These are phyloP conservation scores for Roridomyces roridus DNA, from an alignment of 768 basidiomycete genomes.

Conservation along the genomic window DNA sequence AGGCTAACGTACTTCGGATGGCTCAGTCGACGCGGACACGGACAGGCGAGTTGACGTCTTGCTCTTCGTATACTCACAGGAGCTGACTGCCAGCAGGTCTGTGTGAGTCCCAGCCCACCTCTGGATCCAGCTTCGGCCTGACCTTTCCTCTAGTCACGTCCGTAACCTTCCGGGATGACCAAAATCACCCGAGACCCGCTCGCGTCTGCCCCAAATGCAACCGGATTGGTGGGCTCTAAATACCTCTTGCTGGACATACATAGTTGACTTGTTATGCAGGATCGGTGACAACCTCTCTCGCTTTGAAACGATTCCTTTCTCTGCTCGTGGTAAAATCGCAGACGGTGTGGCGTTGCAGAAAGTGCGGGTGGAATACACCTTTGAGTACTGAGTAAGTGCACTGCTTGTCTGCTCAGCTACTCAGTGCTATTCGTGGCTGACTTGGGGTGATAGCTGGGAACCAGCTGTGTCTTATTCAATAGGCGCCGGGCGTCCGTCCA, in stretches of 20 bases:
- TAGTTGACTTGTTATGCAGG: not conserved
- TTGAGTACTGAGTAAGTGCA: not conserved
- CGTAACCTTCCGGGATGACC: constrained; percentile 6
- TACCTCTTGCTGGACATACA: not conserved
- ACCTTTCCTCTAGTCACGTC: constrained; percentile 6
- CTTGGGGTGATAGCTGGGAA: constrained; percentile 15
- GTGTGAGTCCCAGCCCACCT: not conserved
- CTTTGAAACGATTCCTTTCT: constrained; percentile 12
- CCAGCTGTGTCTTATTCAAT: constrained; percentile 11
- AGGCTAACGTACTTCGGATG: not conserved
- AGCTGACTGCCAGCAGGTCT: constrained; percentile 5
- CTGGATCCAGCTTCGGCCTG: not conserved
- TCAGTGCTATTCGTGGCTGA: not conserved
- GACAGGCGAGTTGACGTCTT: constrained; percentile 4
- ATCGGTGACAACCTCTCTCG: constrained; percentile 19
- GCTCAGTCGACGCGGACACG: constrained; percentile 9
- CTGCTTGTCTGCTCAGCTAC: too few relatives aligned
- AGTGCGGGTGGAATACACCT: constrained; percentile 20
- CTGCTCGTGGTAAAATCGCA: constrained; percentile 12
- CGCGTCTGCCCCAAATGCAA: constrained; percentile 19
- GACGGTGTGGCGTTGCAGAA: constrained; percentile 19
- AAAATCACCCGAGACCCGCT: constrained; percentile 5
- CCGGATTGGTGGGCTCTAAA: constrained; percentile 2
- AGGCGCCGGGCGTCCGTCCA: constrained; percentile 16
- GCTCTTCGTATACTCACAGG: not conserved